Base-by-base conservation (phyloP, 2,329 filamentous ascomycete species). In the Penicillium sp. region DNA sequence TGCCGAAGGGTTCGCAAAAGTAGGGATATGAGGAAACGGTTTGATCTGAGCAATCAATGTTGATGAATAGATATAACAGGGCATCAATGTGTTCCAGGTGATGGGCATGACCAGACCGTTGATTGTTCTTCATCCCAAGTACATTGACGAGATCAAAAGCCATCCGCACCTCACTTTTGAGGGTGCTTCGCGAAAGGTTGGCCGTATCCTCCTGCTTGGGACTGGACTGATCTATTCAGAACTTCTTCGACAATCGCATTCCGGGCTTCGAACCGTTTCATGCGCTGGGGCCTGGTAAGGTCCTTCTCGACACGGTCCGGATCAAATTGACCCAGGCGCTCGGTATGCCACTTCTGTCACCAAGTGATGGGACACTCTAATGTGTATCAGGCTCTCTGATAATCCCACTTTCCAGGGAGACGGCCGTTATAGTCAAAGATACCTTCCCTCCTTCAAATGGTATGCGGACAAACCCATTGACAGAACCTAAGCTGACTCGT, bases 61-160 rank as follows among this genome's bases (percentile, higher is more conserved):
- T 55, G 28, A 20, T 20, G 4, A 20, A 54, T 27, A 22, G 3
- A 13, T 5, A 16, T 40, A 16, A 11, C 31, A 66, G 62, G 60
- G 60, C 6, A 43, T 13, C 20, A 51, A 44, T 43, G 50, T 55
- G 7, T 66, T 66, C 34, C 64, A 66, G 32, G 38, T 62, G 18
- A 62, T 65, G 48, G 57, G 50, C 22, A 27, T 50, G 3, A 47
- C 50, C 7, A 40, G 42, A 9, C 56, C 58, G 6, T 48, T 64
- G 24, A 56, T 67, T 20, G 49, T 67, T 34, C 46, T 67, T 42
- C 61, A 66, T 27, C 62, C 60, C 3, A 57, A 52, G 18, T 64
- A 59, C 41, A 49, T 66, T 8, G 51, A 67, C 42, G 64, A 67
- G 47, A 50, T 67, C 49, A 67, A 67, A 43, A 63, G 48, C 36